phyloP scores from a whole-genome alignment of 2,329 filamentous ascomycete species.

The Cylindrodendrum hubeiense region DNA sequence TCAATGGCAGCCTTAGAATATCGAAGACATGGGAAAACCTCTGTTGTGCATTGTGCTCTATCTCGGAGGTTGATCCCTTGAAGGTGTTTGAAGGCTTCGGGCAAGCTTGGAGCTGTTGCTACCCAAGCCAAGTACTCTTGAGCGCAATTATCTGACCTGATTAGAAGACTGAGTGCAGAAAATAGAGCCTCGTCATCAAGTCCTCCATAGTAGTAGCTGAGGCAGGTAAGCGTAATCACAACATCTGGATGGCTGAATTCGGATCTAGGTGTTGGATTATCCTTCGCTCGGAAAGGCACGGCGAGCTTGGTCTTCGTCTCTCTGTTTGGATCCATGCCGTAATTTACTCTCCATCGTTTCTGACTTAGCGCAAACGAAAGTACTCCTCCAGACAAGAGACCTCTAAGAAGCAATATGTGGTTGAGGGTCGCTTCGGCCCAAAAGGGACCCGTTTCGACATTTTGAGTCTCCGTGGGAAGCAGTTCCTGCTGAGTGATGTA shows the following conservation, averaged over 20 bases:
- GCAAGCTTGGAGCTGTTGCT: slow-evolving; percentile 47
- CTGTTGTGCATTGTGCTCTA: slow-evolving; percentile 54
- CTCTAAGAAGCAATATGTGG: slow-evolving; percentile 62
- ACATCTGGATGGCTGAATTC: slow-evolving; percentile 75
- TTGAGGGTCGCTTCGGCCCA: slow-evolving; percentile 50
- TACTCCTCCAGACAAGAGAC: slow-evolving; percentile 68
- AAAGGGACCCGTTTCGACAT: slow-evolving; percentile 52
- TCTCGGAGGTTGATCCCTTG: slow-evolving; percentile 71
- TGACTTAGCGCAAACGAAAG: slow-evolving; percentile 64
- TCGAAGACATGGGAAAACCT: slow-evolving; percentile 66
- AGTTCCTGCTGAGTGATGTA: slow-evolving; percentile 60
- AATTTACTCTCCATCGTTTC: slow-evolving; percentile 76
- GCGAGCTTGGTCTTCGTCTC: slow-evolving; percentile 60
- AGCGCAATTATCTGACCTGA: slow-evolving; percentile 63
- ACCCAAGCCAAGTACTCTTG: slow-evolving; percentile 66
- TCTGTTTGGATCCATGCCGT: slow-evolving; percentile 63
- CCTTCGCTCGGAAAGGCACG: slow-evolving; percentile 72
- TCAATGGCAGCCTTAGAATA: slow-evolving; percentile 68
- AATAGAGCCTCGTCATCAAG: slow-evolving; percentile 64
- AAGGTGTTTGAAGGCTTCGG: slow-evolving; percentile 54
- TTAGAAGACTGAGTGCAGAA: slow-evolving; percentile 59
- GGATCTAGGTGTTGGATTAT: slow-evolving; percentile 64
- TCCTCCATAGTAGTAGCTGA: slow-evolving; percentile 69
- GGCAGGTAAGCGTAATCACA: slow-evolving; percentile 65
- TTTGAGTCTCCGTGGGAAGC: slow-evolving; percentile 40